phyloP scores from a whole-genome alignment of 257 asterid species.

The Salvia miltiorrhiza region DNA sequence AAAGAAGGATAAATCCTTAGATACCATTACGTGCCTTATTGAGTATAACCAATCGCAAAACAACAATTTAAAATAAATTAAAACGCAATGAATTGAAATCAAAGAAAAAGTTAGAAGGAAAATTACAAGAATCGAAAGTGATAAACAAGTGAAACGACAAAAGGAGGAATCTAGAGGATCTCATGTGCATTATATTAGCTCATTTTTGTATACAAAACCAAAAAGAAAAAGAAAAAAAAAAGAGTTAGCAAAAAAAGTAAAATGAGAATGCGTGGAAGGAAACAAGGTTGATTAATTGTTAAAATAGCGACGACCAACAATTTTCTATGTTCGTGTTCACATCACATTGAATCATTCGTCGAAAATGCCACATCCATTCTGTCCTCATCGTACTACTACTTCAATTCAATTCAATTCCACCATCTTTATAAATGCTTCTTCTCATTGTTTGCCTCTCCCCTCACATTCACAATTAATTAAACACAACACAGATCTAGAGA shows the following conservation, averaged over 20 bases:
- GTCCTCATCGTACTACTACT: constrained; percentile 4
- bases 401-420: not conserved
- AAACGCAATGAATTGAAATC: no score
- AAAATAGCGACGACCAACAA: not conserved
- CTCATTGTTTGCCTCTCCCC: constrained; percentile 4
- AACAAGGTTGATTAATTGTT: not conserved
- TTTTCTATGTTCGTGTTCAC: not conserved
- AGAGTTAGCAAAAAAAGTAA: not conserved
- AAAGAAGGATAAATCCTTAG: no score
- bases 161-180: no score
- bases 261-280: not conserved
- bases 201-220: no score
- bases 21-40: no score
- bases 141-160: no score
- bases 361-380: constrained; percentile 11
- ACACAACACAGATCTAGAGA: not conserved
- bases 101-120: no score
- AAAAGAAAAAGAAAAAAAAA: no score
- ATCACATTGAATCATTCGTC: constrained; percentile 16
- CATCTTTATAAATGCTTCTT: constrained; percentile 3
- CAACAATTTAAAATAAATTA: no score
- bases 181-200: no score
- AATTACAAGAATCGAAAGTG: no score
- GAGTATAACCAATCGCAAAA: no score
- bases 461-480: not conserved